Base-by-base conservation (phyloP, 441 rosid species). In the Adansonia rubrostipa region DNA sequence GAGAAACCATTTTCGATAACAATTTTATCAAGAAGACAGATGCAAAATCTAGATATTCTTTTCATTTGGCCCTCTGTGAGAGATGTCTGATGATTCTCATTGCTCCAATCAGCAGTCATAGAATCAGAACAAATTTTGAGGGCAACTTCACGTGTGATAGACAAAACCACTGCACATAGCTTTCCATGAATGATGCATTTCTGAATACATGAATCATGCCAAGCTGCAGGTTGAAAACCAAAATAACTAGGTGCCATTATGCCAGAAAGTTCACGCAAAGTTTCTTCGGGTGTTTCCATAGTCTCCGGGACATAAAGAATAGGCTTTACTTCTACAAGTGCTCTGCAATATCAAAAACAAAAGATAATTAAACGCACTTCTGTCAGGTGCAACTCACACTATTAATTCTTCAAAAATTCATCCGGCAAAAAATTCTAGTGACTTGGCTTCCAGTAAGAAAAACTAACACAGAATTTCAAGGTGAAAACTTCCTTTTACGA, bases 241-340 rank as follows among this genome's bases (percentile, higher is more conserved):
- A 89, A 88, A 81, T 10, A 64, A 78, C 78, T 77, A 1, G 81
- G 76, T 65, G 77, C 76, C 58, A 48, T 80, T 64, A 71, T 44
- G 44, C 81, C 33, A 28, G 82, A 69, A 3, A 68, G 81, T 22
- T 85, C 86, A 50, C 70, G 79, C 62, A 19, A 77, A n/a, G 72
- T 77, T 81, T 78, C 85, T 70, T 80, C 64, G 15, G 28, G 76
- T 8, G 75, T 77, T 28, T 89, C 94, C 8, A 62, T 57, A 63
- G 86, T 90, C 63, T 88, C 84, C 40, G 85, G 63, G 15, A 90
- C 89, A 80, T 90, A 89, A 57, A 96, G 91, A 54, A 91, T 75
- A 63, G 99, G 98, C 84, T 96, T 96, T 65, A 96, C 87, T 90
- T 96, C 99, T 78, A 96, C 92, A 73, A 88, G 86, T 36, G 98